A percentile compares a stretch with the other conserved stretches of the same genome.
Evolutionary conservation across 1,284 basidiomycete species (phyloP).

Genomic region (Ceratobasidium sp.): DNA sequence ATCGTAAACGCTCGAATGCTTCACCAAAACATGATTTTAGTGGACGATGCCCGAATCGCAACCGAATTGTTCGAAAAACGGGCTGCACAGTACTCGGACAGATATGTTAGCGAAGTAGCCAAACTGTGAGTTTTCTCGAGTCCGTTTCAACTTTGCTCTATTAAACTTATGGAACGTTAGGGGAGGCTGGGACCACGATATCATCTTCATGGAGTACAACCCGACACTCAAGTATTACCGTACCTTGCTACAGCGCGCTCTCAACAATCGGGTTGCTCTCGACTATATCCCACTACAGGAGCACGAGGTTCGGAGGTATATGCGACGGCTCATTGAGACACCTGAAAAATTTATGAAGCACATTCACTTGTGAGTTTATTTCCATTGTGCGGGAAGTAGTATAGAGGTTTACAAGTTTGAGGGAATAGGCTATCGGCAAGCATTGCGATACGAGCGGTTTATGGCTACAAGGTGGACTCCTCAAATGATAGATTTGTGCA

Average conservation of each 20-base stretch:
- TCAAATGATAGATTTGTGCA: conserved; percentile 25
- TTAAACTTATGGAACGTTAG: neutral
- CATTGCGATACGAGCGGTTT: conserved; percentile 34
- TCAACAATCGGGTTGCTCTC: conserved; percentile 38
- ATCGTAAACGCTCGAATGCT: conserved; percentile 27
- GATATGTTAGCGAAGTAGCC: conserved; percentile 22
- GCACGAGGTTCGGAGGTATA: conserved; percentile 28
- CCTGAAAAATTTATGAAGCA: conserved; percentile 37
- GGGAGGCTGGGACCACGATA: conserved; percentile 32
- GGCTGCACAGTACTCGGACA: conserved; percentile 37
- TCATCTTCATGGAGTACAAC: conserved; percentile 28
- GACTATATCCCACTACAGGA: conserved; percentile 39
- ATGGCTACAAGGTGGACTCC: conserved; percentile 39
- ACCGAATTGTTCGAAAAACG: conserved; percentile 35
- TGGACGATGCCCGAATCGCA: conserved; percentile 22
- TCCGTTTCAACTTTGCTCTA: neutral
- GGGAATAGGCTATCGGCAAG: conserved; percentile 26
- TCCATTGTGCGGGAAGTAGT: neutral
- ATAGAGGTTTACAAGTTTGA: too few species aligned
- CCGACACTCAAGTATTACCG: conserved; percentile 33
- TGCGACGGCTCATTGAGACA: conserved; percentile 19
- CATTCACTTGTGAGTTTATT: conserved; percentile 18
- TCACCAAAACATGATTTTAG: conserved; percentile 18
- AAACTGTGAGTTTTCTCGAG: conserved; percentile 13
- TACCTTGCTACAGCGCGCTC: conserved; percentile 37